Evolutionary conservation across 257 asterid genomes (phyloP), one percentile per base, ranked within the genome.

Genomic region (Penstemon eatonii): DNA sequence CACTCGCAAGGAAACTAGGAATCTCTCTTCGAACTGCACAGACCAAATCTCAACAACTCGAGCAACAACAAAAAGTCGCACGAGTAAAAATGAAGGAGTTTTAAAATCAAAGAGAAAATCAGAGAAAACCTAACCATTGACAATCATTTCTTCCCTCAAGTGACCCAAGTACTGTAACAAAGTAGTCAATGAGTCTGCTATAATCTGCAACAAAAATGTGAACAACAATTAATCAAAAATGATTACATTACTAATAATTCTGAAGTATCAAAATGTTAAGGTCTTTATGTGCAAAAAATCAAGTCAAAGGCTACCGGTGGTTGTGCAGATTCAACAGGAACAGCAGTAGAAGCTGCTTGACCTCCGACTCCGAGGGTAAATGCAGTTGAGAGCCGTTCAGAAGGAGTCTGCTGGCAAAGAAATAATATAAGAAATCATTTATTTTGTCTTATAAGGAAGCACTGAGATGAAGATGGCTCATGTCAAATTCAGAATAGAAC

Each of bases 181-280:
- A 55, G 99, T 94, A 64, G 93, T 83, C 83, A 94, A 73, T 19
- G 99, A 85, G 86, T 94, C 99, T 4, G 84, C 80, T 75, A 85
- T 79, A 63, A 79, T 78, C 98, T 94, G 89, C 86, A 79, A 61
- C 18, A 60, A 40, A 49, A 69, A 41, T 50, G 55, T 62, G 56
- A 71, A 66, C 33, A 70, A 43, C 9, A 60, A 60, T 18, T 11
- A 64, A 54, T 38, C 45, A 58, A 58, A 38, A 10, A 58, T 11
- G 2, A 25, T 58, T 8, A 50, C 8, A 15, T 6, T 39, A 10
- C 15, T 15, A 25, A 25, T 25, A 0, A 25, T 1, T 25, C 33
- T 25, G 2, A 25, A 25, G 2, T 25, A 25, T 25, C 33, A 53
- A 51, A 68, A 42, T 12, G 41, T 64, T 10, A 36, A 50, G 11